These are phyloP conservation scores for Fusarium sacchari DNA, from an alignment of 2,329 filamentous ascomycete genomes.

Conservation along the genomic window DNA sequence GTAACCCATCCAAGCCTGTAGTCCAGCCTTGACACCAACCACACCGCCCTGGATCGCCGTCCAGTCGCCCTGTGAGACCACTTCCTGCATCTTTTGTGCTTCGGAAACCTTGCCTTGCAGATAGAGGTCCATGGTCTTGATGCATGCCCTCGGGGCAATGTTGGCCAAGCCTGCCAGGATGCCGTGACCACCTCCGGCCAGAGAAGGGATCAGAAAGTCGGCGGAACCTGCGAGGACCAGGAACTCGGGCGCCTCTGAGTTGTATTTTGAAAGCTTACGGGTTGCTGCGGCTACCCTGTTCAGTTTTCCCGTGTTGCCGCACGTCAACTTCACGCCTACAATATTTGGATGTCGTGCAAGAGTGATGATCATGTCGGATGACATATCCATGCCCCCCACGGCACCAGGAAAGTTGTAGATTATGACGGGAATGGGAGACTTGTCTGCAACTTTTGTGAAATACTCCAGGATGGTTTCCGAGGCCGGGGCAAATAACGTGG, in stretches of 20 bases:
- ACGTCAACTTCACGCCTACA: constrained; percentile 75
- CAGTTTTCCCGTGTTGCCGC: constrained; percentile 76
- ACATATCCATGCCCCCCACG: constrained; percentile 70
- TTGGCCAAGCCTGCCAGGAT: constrained; percentile 79
- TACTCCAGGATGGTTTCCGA: constrained; percentile 67
- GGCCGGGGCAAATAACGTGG: constrained; percentile 67
- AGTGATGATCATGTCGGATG: constrained; percentile 69
- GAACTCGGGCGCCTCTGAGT: constrained; percentile 56
- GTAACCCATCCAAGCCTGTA: constrained; percentile 75
- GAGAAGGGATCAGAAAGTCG: constrained; percentile 76
- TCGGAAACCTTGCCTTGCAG: constrained; percentile 65
- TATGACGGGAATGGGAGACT: constrained; percentile 71
- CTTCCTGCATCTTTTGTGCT: constrained; percentile 71
- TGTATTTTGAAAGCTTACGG: constrained; percentile 50
- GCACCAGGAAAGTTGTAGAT: constrained; percentile 78
- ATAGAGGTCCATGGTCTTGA: constrained; percentile 69
- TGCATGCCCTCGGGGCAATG: constrained; percentile 73
- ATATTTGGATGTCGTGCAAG: constrained; percentile 72
- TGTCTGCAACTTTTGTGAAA: constrained; percentile 72
- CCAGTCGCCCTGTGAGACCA: constrained; percentile 77
- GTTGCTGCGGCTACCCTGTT: constrained; percentile 70
- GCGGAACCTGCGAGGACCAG: constrained; percentile 77
- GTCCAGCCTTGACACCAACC: constrained; percentile 74
- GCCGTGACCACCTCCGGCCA: constrained; percentile 75
- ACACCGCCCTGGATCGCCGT: constrained; percentile 77